Percentiles rank a stretch among this genome's conserved stretches.
Conservation (phyloP, 1,284 basidiomycete species). For the Inonotus obliquus region DNA sequence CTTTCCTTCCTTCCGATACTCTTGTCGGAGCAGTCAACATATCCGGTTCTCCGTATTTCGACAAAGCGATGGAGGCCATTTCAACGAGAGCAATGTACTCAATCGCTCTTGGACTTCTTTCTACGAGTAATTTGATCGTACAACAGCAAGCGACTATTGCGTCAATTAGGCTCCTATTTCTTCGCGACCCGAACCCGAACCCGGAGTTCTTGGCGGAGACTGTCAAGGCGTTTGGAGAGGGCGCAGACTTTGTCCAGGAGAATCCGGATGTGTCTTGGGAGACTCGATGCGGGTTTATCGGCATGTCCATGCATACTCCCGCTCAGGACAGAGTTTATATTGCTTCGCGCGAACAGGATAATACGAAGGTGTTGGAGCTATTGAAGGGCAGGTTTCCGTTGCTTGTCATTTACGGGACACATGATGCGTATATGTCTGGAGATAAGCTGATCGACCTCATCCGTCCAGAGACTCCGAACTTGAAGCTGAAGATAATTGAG, state of each 20-base stretch:
- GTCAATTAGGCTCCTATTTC: conserved; percentile 19
- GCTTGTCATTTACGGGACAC: conserved; percentile 31
- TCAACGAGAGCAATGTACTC: not conserved
- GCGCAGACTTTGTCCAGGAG: conserved; percentile 18
- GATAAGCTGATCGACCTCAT: conserved; percentile 27
- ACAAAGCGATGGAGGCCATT: conserved; percentile 24
- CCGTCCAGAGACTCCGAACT: not conserved
- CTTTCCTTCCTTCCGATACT: conserved; percentile 31
- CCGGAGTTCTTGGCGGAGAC: conserved; percentile 22
- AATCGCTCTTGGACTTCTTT: not conserved
- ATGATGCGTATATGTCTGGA: conserved; percentile 29
- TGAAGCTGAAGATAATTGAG: conserved; percentile 6
- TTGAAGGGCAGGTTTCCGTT: conserved; percentile 30
- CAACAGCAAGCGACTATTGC: conserved; percentile 17
- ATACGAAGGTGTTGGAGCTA: conserved; percentile 27
- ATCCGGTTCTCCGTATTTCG: conserved; percentile 31
- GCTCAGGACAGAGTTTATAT: conserved; percentile 28
- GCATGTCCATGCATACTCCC: conserved; percentile 28
- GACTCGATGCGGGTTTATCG: conserved; percentile 31
- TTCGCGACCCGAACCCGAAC: conserved; percentile 21
- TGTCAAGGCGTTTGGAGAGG: conserved; percentile 7
- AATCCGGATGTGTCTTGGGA: conserved; percentile 25
- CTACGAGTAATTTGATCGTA: conserved; percentile 24
- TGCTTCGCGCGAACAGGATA: conserved; percentile 30
- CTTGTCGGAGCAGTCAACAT: conserved; percentile 34